Evolutionary conservation across 805 yeast genomes (phyloP), one percentile per base, ranked within the genome.

Genomic region (Isabelozyma pseudorhagii): DNA sequence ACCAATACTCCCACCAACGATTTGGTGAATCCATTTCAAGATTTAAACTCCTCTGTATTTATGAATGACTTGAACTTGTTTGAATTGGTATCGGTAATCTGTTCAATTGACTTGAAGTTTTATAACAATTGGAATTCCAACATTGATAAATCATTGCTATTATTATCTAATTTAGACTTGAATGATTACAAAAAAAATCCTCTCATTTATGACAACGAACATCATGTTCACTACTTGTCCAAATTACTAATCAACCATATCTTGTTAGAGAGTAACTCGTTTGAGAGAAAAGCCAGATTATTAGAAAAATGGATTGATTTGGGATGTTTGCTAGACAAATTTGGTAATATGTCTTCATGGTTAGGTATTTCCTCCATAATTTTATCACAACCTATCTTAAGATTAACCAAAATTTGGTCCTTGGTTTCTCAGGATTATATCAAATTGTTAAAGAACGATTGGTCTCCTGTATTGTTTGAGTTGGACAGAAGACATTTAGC

Each of bases 281-380:
- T 66, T 17, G 80, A 72, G 50, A 63, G 66, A 29, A 77, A 94
- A 50, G 96, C 96, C 0, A 68, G 79, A 40, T 60, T 91, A 4
- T 64, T 93, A 38, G 82, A 83, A 44, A 85, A 83, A 61, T 93
- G 98, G 98, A 87, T 92, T 41, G 83, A 83, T 52, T 73, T 93
- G 42, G 98, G 97, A 3, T 82, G 86, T 54, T 71, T 75, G 27
- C 80, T 93, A 53, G 94, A 89, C 59, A 81, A 80, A 51, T 71
- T 81, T 29, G 98, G 98, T 45, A 96, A 93, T 63, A 89, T 90
- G 92, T 92, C 91, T 0, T 85, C 94, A 29, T 93, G 97, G 97
- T 71, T 90, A 21, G 96, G 97, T 0, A 83, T 93, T 56, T 89
- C 97, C 1, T 84, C 94, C 0, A 77, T 87, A 1, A 77, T 92